Conservation (phyloP, 2,329 filamentous ascomycete species). For the Alternaria sp. region DNA sequence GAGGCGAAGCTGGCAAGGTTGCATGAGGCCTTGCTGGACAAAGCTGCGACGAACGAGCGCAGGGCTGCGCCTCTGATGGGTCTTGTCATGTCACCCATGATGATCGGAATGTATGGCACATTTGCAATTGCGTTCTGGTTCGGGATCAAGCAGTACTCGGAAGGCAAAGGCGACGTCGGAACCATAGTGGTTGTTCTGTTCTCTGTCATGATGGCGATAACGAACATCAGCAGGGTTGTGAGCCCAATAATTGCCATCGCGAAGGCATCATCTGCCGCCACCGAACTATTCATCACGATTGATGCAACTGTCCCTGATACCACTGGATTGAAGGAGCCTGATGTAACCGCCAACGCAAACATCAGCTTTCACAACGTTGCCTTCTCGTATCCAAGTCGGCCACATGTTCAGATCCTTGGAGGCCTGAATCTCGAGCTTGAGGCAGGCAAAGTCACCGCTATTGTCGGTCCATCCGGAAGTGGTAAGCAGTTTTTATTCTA, state of each 20-base stretch:
- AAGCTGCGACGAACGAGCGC: constrained; percentile 35
- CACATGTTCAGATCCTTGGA: constrained; percentile 68
- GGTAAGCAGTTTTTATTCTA: neutral
- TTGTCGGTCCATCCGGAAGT: constrained; percentile 68
- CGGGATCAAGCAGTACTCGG: constrained; percentile 43
- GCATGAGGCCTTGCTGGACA: constrained; percentile 35
- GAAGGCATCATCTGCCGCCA: constrained; percentile 45
- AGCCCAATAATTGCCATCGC: constrained; percentile 41
- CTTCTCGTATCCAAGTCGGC: constrained; percentile 55
- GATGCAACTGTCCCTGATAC: constrained; percentile 38
- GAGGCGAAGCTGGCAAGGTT: constrained; percentile 42
- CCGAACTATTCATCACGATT: constrained; percentile 46
- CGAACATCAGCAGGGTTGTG: constrained; percentile 41
- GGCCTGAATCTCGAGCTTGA: constrained; percentile 64
- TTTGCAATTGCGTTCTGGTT: constrained; percentile 50
- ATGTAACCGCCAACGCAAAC: constrained; percentile 39
- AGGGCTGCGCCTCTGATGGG: constrained; percentile 42
- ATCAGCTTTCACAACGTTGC: constrained; percentile 45
- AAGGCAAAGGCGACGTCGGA: constrained; percentile 38
- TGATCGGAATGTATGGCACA: constrained; percentile 46
- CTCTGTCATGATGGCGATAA: constrained; percentile 47
- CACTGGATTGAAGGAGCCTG: constrained; percentile 43
- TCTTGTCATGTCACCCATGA: constrained; percentile 40
- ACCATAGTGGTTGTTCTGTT: constrained; percentile 48
- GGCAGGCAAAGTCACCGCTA: constrained; percentile 72